These are phyloP conservation scores for Nakazawaea pomicola DNA, from an alignment of 805 yeast genomes.

Conservation along the genomic window DNA sequence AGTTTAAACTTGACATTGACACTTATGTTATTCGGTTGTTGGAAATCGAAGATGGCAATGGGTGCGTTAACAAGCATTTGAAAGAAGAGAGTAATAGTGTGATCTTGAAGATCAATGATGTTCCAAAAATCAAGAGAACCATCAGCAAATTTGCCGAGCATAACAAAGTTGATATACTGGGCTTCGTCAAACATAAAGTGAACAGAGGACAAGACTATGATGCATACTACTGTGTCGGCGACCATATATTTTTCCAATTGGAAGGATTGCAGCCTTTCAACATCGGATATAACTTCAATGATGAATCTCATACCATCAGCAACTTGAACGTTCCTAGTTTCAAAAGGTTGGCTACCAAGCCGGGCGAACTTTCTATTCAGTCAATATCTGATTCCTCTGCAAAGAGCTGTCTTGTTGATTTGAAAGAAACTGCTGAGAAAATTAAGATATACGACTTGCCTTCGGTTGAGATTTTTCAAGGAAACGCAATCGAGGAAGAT, in stretches of 20 bases:
- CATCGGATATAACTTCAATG: constrained; percentile 71
- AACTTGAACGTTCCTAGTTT: constrained; percentile 35
- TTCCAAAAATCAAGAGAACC: constrained; percentile 58
- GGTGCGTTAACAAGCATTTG: constrained; percentile 44
- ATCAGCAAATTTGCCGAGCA: constrained; percentile 16
- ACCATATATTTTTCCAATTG: constrained; percentile 69
- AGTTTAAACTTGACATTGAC: constrained; percentile 52
- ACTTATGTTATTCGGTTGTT: constrained; percentile 56
- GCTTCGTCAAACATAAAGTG: constrained; percentile 13
- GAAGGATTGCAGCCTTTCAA: constrained; percentile 79
- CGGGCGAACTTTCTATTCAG: constrained; percentile 68
- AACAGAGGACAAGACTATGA: constrained; percentile 7
- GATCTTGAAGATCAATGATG: constrained; percentile 63
- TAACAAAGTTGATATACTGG: background rate
- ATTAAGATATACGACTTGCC: constrained; percentile 44
- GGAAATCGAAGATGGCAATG: constrained; percentile 60
- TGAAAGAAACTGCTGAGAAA: constrained; percentile 31
- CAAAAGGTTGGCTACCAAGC: constrained; percentile 69
- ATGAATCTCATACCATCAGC: constrained; percentile 49
- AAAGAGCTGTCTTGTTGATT: constrained; percentile 65
- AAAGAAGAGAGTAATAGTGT: constrained; percentile 34
- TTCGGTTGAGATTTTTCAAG: constrained; percentile 79
- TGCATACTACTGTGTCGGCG: constrained; percentile 83
- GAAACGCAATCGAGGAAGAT: constrained; percentile 70
- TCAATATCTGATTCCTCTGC: constrained; percentile 72